Evolutionary conservation across 495 filamentous ascomycete species (phyloP), one percentile per base, ranked within the genome.

Genomic region (Daldinia grandis): DNA sequence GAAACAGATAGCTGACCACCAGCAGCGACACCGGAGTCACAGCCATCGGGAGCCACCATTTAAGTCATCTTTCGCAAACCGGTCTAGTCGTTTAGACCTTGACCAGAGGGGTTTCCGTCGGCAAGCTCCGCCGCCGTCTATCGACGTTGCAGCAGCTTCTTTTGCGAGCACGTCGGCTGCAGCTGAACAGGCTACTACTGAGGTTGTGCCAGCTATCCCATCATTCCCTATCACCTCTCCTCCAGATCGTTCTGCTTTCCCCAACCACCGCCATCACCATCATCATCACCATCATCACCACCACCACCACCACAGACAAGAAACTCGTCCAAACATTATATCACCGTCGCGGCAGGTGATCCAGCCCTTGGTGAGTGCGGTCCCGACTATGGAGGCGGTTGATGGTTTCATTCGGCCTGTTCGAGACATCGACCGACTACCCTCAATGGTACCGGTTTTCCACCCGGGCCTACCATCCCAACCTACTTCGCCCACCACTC

Each of bases 401-500:
- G 92, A 95, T 76, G 88, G 87, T 10, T 94, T 96, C 77, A 86
- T 88, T 65, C 87, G 93, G 19, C 92, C 93, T 15, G 90, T 97
- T 31, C 91, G 94, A 62, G 94, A 97, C 76, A 85, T 86, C 38
- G 95, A 98, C 72, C 89, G 95, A 55, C 85, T 98, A 17, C 91
- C 91, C 12, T 95, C 92, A 62, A 95, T 96, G 88, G 80, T 93
- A 31, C 90, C 93, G 1, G 87, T 89, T 7, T 79, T 92, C 53
- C 88, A 92, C 53, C 84, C 87, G 2, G 89, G 90, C 21, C 81
- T 93, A 57, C 86, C 89, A 25, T 97, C 95, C 7, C 95, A 97
- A 74, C 95, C 95, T 1, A 92, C 93, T 59, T 97, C 95, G 9
- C 95, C 95, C 0, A 97, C 94, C 10, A 99, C 95, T 1, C 95